Conservation (phyloP, 805 yeast species). For the Cyberlindnera bimundalis region DNA sequence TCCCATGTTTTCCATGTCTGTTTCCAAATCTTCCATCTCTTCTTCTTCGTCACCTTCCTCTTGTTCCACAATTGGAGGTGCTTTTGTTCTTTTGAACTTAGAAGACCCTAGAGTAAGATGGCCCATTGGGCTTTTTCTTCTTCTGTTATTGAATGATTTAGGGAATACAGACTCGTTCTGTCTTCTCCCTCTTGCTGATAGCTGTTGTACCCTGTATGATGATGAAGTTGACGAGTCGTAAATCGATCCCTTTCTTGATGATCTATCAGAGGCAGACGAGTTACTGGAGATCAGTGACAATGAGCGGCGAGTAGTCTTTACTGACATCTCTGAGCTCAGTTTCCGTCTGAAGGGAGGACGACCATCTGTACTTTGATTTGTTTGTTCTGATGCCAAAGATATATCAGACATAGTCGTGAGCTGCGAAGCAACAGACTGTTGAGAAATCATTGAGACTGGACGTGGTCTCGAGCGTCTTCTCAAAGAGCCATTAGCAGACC, state of each 20-base stretch:
- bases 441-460: conserved; percentile 51
- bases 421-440: conserved; percentile 45
- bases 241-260: conserved; percentile 38
- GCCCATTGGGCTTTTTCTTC: conserved; percentile 30
- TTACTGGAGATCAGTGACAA: conserved; percentile 7
- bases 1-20: conserved; percentile 22
- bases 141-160: conserved; percentile 16
- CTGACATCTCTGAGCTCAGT: conserved; percentile 23
- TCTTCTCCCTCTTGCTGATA: conserved; percentile 20
- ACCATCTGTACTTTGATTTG: conserved; percentile 11
- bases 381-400: conserved; percentile 30
- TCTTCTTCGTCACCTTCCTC: conserved; percentile 18
- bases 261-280: conserved; percentile 30
- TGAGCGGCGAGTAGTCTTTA: conserved; percentile 29
- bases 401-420: conserved; percentile 50
- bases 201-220: conserved; percentile 22
- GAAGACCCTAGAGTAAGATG: conserved; percentile 20
- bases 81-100: conserved; percentile 17
- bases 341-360: conserved; percentile 24
- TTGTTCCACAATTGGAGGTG: conserved; percentile 25
- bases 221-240: conserved; percentile 36
- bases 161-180: conserved; percentile 24
- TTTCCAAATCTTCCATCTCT: conserved; percentile 20
- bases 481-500: conserved; percentile 8
- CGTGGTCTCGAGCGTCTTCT: conserved; percentile 27